Evolutionary conservation across 2,329 filamentous ascomycete species (phyloP), one percentile per base, ranked within the genome.

Genomic region (Cercospora sp.): DNA sequence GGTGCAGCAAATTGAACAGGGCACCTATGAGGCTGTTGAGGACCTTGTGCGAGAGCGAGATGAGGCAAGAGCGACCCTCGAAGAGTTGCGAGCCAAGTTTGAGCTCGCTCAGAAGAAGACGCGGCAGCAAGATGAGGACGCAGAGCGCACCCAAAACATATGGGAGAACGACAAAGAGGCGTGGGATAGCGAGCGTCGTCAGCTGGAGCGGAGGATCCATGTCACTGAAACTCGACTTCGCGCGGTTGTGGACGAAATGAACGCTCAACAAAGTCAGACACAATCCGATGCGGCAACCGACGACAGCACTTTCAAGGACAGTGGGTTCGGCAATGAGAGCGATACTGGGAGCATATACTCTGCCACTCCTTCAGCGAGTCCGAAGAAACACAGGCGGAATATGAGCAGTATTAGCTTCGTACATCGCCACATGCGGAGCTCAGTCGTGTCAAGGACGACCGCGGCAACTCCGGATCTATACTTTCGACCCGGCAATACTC

Each of bases 151-250:
- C 5, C 92, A 97, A 75, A 86, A 89, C 63, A 85, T 93, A 67
- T 97, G 93, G 91, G 89, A 90, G 10, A 89, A 88, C 63, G 95
- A 99, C 72, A 95, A 91, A 77, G 89, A 94, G 65, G 83, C 84
- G 2, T 98, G 94, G 93, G 90, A 94, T 12, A 89, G 90, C 58
- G 93, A 97, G 78, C 91, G 89, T 75, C 89, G 94, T 65, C 91
- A 88, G 66, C 86, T 92, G 69, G 94, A 99, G 79, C 89, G 92
- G 66, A 93, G 91, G 73, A 82, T 97, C 13, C 94, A 98, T 78
- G 86, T 97, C n/a, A 91, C 93, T 1, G 95, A 99, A 81, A 91
- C 87, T 32, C 89, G 94, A 43, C 80, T 99, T 65, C 95, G 94
- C 78, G 85, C 88, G 10, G 87, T 99, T 10, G 84, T 99, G 55